Base-by-base conservation (phyloP, 345 rosid genomes). In the Camelina laxa region DNA sequence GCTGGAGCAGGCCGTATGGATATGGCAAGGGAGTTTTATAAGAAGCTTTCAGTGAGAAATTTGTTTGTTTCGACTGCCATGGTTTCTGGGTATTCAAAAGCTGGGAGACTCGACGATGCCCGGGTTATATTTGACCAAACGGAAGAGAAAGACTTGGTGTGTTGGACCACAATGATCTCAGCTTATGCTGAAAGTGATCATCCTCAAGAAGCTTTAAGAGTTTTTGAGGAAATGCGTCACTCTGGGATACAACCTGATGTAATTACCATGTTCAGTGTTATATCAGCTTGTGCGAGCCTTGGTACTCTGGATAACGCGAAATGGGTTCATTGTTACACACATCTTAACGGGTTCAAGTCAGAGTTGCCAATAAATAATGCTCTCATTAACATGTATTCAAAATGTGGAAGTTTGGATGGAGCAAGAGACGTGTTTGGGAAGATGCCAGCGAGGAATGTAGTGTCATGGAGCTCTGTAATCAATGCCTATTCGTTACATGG, bases 131-230 rank as follows among this genome's bases (percentile, higher is more conserved):
- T 87, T 70, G 78, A 87, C 73, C 81, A 79, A 36, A 75, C 77
- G 65, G 75, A 49, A 51, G 79, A 67, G 56, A 85, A 81, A 77
- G 90, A 85, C 69, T 79, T 89, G 78, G 84, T 87, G 31, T 84
- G 83, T 35, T 92, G 97, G 97, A 88, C 88, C 17, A 84, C 85
- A 3, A 88, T 89, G 93, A 87, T 92, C 31, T 84, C 87, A 51
- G 88, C 88, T 69, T 90, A 85, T 83, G 96, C 89, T 49, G 86
- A 86, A 62, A 85, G 83, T 60, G 86, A 87, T 79, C 79, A 73
- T 33, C 88, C 87, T 73, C 76, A 77, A 74, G 91, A 87, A 78
- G 87, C 87, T 15, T 73, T 87, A 33, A 73, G 78, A 60, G 65
- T 85, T 83, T 84, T 87, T 70, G 79, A 63, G 19, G 81, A 80